These are phyloP conservation scores for Candida takata DNA, from an alignment of 805 yeast genomes.

Conservation along the genomic window DNA sequence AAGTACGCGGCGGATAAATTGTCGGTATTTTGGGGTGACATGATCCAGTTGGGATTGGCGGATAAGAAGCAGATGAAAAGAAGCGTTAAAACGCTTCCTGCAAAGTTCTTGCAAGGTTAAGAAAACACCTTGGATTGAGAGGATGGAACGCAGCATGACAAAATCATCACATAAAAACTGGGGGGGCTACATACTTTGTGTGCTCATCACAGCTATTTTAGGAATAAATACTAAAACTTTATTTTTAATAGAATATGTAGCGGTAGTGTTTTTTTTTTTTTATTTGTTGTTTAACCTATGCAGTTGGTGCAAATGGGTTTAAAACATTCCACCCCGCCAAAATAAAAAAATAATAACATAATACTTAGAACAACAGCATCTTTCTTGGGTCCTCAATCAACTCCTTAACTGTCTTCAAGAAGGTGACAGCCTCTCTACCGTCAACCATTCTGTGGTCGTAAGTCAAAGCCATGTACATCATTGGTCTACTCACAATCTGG, in stretches of 20 bases:
- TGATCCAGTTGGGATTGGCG: slow-evolving; percentile 52
- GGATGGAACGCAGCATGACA: too few species aligned
- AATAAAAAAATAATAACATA: too few species aligned
- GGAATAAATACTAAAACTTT: too few species aligned
- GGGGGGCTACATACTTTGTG: too few species aligned
- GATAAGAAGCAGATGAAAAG: slow-evolving; percentile 26
- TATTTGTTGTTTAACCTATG: too few species aligned
- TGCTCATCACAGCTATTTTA: too few species aligned
- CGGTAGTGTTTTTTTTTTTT: too few species aligned
- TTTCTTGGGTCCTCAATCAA: slow-evolving; percentile 97
- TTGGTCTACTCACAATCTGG: slow-evolving; percentile 93
- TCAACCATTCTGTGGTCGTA: slow-evolving; percentile 97
- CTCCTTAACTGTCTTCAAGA: slow-evolving; percentile 94
- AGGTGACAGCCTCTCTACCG: slow-evolving; percentile 98
- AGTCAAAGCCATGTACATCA: slow-evolving; percentile 98
- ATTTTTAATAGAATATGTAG: too few species aligned
- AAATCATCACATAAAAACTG: too few species aligned
- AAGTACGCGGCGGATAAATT: slow-evolving; percentile 71
- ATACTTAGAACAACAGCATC: slow-evolving; percentile 67
- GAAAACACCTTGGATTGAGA: too few species aligned
- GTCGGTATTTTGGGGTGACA: slow-evolving; percentile 67
- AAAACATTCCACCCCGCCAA: too few species aligned
- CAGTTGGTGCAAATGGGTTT: too few species aligned
- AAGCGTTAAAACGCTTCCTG: slow-evolving; percentile 29
- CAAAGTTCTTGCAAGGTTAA: slow-evolving; percentile 15